Evolutionary conservation across 305 asterid genomes (phyloP).

Genomic region (Fraxinus floribunda): DNA sequence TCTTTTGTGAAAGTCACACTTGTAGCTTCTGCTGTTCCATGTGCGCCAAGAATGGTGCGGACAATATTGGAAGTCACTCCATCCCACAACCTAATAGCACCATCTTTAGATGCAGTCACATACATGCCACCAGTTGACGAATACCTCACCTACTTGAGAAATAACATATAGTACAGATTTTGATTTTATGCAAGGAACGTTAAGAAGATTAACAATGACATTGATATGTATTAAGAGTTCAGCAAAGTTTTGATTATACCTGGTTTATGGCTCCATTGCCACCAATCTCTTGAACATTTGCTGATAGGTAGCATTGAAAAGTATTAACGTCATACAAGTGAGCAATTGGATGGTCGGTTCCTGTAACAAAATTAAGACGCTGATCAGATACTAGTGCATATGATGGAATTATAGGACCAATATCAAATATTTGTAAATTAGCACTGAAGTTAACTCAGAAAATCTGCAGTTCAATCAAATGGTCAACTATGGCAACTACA

Average conservation of each 20-base stretch:
- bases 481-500: background rate
- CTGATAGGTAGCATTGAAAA: constrained; percentile 75
- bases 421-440: background rate
- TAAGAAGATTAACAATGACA: background rate
- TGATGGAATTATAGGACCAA: background rate
- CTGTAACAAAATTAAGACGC: constrained; percentile 39
- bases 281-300: constrained; percentile 62
- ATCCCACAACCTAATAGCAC: constrained; percentile 78
- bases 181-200: background rate
- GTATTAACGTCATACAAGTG: constrained; percentile 84
- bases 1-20: constrained; percentile 79
- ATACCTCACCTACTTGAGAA: constrained; percentile 63
- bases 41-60: constrained; percentile 70
- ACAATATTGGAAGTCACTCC: constrained; percentile 69
- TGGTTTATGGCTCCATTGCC: constrained; percentile 76
- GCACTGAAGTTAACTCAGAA: background rate
- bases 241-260: constrained; percentile 31
- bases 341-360: constrained; percentile 77
- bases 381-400: constrained; percentile 13
- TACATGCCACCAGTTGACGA: constrained; percentile 74
- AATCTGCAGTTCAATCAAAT: background rate
- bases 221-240: constrained; percentile 10
- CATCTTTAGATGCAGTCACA: constrained; percentile 87
- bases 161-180: constrained; percentile 11
- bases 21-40: constrained; percentile 75